Evolutionary conservation across 2,329 filamentous ascomycete species (phyloP).

Genomic region (Neofusicoccum umdonicola): DNA sequence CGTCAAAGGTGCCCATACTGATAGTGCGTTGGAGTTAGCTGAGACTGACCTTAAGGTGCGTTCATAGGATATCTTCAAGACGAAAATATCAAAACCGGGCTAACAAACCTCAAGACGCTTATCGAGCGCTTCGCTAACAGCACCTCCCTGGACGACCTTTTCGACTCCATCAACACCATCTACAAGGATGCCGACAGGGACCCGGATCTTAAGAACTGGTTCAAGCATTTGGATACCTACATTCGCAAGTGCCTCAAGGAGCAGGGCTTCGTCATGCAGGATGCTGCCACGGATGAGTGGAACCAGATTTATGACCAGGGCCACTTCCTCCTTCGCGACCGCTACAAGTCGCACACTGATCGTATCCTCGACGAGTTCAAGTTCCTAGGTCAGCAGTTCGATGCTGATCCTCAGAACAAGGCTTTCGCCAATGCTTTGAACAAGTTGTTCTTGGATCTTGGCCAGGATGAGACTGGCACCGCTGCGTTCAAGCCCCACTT

Average conservation of each 20-base stretch:
- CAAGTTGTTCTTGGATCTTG: constrained; percentile 88
- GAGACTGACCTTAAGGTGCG: constrained; percentile 75
- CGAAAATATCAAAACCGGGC: constrained; percentile 41
- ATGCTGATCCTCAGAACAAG: constrained; percentile 82
- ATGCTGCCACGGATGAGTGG: constrained; percentile 77
- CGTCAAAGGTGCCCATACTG: constrained; percentile 68
- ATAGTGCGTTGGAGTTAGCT: constrained; percentile 64
- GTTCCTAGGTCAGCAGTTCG: constrained; percentile 85
- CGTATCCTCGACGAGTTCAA: constrained; percentile 85
- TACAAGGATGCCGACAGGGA: constrained; percentile 86
- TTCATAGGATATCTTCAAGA: constrained; percentile 37
- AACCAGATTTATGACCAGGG: constrained; percentile 81
- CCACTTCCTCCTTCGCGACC: constrained; percentile 80
- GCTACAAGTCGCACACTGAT: constrained; percentile 83
- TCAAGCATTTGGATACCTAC: constrained; percentile 73
- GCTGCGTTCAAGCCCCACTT: constrained; percentile 89
- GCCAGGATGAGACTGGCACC: constrained; percentile 81
- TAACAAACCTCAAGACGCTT: constrained; percentile 64
- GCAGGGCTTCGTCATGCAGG: constrained; percentile 86
- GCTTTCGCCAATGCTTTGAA: constrained; percentile 72
- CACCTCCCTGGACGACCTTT: constrained; percentile 83
- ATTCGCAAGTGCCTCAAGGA: constrained; percentile 81
- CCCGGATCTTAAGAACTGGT: constrained; percentile 84
- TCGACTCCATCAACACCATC: constrained; percentile 78
- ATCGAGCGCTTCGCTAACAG: constrained; percentile 95